A percentile compares a stretch with the other conserved stretches of the same genome.
phyloP scores from a whole-genome alignment of 1,284 basidiomycete genomes.

The Naganishia albida region DNA sequence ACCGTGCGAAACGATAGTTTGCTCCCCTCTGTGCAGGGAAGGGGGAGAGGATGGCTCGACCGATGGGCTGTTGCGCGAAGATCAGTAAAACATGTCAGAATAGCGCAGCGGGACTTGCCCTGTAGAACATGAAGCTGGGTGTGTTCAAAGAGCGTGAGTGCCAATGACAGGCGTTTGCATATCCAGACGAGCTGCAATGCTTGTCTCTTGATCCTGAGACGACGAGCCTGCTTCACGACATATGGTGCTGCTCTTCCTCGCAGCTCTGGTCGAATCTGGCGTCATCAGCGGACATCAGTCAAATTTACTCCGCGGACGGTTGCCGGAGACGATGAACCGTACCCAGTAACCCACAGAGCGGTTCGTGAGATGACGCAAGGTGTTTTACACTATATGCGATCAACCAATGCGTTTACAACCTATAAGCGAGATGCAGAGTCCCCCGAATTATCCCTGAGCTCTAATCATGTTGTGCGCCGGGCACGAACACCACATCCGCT shows the following conservation, averaged over 20 bases:
- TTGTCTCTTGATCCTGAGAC: no score
- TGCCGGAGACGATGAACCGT: no score
- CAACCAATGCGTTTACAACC: background rate
- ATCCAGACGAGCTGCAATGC: no score
- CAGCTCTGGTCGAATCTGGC: conserved; percentile 3
- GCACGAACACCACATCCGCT: conserved; percentile 19
- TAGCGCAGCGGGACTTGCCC: background rate
- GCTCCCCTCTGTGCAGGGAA: conserved; percentile 10
- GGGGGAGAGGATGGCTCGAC: conserved; percentile 14
- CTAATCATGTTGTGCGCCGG: conserved; percentile 8
- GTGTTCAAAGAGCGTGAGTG: no score
- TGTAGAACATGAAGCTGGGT: background rate
- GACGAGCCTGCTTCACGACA: background rate
- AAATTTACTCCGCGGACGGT: background rate
- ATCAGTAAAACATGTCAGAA: background rate
- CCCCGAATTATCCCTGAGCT: background rate
- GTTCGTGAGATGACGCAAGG: no score
- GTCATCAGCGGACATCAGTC: background rate
- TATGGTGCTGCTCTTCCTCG: no score
- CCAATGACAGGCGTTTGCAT: no score
- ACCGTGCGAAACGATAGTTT: conserved; percentile 5
- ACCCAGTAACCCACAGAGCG: no score
- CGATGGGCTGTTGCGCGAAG: conserved; percentile 3
- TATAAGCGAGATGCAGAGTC: background rate
- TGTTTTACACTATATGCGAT: background rate